A percentile compares a stretch with the other conserved stretches of the same genome.
Conservation (phyloP, 495 filamentous ascomycete genomes). For the Aspergillus coremiiformis region DNA sequence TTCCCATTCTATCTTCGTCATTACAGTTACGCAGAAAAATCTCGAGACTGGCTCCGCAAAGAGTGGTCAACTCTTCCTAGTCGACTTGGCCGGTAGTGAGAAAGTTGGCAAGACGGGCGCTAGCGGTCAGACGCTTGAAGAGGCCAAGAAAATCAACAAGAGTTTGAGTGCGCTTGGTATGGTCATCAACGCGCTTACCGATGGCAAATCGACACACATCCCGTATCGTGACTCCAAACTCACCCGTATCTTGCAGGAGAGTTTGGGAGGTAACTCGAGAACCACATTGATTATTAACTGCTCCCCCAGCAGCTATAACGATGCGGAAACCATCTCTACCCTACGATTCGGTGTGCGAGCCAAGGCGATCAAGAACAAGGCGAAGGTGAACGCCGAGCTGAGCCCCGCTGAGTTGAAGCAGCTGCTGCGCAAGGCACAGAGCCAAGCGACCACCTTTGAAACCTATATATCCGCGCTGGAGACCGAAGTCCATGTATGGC, state of each 20-base stretch:
- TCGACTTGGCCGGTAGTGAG: slow-evolving; percentile 95
- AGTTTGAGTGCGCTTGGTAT: slow-evolving; percentile 95
- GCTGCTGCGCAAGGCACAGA: slow-evolving; percentile 83
- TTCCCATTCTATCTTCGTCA: slow-evolving; percentile 96
- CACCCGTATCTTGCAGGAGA: slow-evolving; percentile 94
- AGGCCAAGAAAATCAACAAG: slow-evolving; percentile 99
- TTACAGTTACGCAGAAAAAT: slow-evolving; percentile 97
- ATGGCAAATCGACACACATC: slow-evolving; percentile 95
- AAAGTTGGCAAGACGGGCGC: slow-evolving; percentile 98
- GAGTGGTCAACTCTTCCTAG: slow-evolving; percentile 92
- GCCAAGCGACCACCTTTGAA: slow-evolving; percentile 81
- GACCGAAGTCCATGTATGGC: slow-evolving; percentile 77
- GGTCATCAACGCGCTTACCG: slow-evolving; percentile 97
- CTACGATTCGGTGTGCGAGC: slow-evolving; percentile 93
- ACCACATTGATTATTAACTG: slow-evolving; percentile 98
- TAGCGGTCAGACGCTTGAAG: slow-evolving; percentile 93
- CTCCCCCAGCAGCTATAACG: slow-evolving; percentile 96
- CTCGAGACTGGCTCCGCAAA: slow-evolving; percentile 94
- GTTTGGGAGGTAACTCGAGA: slow-evolving; percentile 89
- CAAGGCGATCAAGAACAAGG: slow-evolving; percentile 99
- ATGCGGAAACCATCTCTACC: slow-evolving; percentile 88
- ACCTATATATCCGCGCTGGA: slow-evolving; percentile 79
- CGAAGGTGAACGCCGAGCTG: slow-evolving; percentile 97
- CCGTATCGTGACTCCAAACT: slow-evolving; percentile 98
- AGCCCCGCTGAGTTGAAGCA: slow-evolving; percentile 91